phyloP scores from a whole-genome alignment of 805 yeast genomes.

The Hanseniaspora guilliermondii region DNA sequence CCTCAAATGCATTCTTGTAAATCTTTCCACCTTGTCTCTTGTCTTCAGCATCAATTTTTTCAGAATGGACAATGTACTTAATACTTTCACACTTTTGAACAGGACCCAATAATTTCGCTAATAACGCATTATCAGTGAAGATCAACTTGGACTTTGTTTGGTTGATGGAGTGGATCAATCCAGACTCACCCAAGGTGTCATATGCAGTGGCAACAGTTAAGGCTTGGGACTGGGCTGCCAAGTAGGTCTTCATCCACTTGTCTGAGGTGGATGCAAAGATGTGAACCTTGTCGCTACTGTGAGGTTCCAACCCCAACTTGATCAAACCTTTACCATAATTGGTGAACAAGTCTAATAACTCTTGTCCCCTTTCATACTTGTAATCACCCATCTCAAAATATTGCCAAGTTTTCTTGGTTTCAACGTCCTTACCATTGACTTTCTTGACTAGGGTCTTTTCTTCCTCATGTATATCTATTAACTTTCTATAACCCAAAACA shows the following conservation, averaged over 20 bases:
- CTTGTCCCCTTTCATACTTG: slow-evolving; percentile 48
- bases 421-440: slow-evolving; percentile 60
- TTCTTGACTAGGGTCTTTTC: slow-evolving; percentile 58
- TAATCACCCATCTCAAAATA: slow-evolving; percentile 71
- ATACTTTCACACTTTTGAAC: slow-evolving; percentile 49
- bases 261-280: slow-evolving; percentile 80
- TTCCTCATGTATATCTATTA: slow-evolving; percentile 63
- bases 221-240: slow-evolving; percentile 65
- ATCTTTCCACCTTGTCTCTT: slow-evolving; percentile 50
- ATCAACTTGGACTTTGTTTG: slow-evolving; percentile 71
- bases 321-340: slow-evolving; percentile 64
- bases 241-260: slow-evolving; percentile 79
- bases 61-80: slow-evolving; percentile 60
- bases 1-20: slow-evolving; percentile 44
- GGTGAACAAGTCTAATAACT: slow-evolving; percentile 40
- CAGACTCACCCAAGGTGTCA: slow-evolving; percentile 84
- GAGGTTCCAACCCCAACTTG: slow-evolving; percentile 57
- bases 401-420: slow-evolving; percentile 77
- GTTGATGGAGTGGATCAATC: slow-evolving; percentile 70
- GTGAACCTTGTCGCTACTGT: slow-evolving; percentile 52
- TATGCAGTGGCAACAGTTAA: slow-evolving; percentile 91
- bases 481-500: slow-evolving; percentile 69
- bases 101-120: slow-evolving; percentile 58
- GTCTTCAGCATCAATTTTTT: slow-evolving; percentile 47
- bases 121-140: slow-evolving; percentile 70